Conservation (phyloP, 192 early-diverging fungal genomes). For the Coemansia sp. region DNA sequence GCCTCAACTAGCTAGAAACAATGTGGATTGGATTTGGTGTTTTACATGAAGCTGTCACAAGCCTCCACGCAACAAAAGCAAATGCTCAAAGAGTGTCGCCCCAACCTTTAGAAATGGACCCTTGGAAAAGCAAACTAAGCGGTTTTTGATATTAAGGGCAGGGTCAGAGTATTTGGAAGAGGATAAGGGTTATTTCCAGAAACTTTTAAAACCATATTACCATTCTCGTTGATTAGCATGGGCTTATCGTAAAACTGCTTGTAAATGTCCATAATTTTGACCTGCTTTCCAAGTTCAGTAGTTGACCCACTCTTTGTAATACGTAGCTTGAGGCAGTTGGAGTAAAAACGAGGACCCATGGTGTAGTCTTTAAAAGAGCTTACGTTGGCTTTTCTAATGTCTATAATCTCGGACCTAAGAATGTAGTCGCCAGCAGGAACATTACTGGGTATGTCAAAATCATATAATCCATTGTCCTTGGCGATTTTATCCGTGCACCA, state of each 20-base stretch:
- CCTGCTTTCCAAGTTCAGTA: background rate
- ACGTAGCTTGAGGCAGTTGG: background rate
- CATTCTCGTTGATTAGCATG: background rate
- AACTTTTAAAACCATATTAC: background rate
- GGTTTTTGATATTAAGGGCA: too few species aligned
- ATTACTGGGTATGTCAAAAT: background rate
- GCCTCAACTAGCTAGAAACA: too few species aligned
- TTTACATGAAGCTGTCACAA: too few species aligned
- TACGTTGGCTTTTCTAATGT: background rate
- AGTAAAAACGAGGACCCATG: background rate
- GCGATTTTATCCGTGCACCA: background rate
- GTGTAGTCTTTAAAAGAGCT: background rate
- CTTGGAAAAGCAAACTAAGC: too few species aligned
- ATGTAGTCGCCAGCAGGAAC: background rate
- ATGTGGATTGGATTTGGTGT: too few species aligned
- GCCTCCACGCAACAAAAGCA: too few species aligned
- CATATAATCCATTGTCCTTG: background rate
- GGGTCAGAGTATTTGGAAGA: too few species aligned
- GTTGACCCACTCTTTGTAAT: background rate
- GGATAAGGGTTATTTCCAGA: background rate
- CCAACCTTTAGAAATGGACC: too few species aligned
- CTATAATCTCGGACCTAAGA: background rate
- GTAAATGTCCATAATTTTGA: background rate
- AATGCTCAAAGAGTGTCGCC: too few species aligned
- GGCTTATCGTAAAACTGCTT: background rate